Evolutionary conservation across 306 rosid genomes (phyloP).

Genomic region (Myrica gale): DNA sequence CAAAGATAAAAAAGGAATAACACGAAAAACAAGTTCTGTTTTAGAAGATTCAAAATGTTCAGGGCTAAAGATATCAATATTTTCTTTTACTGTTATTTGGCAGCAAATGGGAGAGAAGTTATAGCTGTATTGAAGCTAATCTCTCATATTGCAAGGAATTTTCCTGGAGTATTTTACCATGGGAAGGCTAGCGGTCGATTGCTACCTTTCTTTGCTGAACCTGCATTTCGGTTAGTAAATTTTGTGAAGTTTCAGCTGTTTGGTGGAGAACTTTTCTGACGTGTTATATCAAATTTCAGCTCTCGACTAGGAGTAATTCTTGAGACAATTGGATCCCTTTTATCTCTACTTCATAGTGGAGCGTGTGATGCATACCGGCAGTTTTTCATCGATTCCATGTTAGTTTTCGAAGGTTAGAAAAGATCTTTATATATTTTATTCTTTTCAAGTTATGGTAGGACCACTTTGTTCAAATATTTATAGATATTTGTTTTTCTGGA

Average conservation of each 20-base stretch:
- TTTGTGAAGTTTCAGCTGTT: neutral
- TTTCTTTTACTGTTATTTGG: neutral
- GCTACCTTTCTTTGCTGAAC: slow-evolving; percentile 75
- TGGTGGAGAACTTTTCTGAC: neutral
- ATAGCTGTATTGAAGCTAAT: slow-evolving; percentile 71
- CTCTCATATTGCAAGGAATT: slow-evolving; percentile 57
- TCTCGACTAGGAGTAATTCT: slow-evolving; percentile 68
- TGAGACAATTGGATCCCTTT: slow-evolving; percentile 67
- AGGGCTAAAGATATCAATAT: neutral
- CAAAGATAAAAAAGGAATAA: too few relatives aligned
- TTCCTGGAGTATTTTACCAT: slow-evolving; percentile 76
- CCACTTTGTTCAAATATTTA: neutral
- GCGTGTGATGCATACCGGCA: slow-evolving; percentile 64
- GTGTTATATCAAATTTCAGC: slow-evolving; percentile 36
- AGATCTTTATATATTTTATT: neutral
- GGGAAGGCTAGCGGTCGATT: slow-evolving; percentile 64
- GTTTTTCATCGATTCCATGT: slow-evolving; percentile 68
- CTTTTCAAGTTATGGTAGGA: neutral
- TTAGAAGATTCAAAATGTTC: neutral
- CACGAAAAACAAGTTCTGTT: neutral
- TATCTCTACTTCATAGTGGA: slow-evolving; percentile 73
- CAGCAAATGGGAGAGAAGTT: slow-evolving; percentile 66
- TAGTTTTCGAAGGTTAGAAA: slow-evolving; percentile 62
- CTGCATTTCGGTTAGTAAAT: slow-evolving; percentile 50
- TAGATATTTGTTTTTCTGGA: neutral